Conservation (phyloP, 495 filamentous ascomycete genomes). For the Tuber borchii region DNA sequence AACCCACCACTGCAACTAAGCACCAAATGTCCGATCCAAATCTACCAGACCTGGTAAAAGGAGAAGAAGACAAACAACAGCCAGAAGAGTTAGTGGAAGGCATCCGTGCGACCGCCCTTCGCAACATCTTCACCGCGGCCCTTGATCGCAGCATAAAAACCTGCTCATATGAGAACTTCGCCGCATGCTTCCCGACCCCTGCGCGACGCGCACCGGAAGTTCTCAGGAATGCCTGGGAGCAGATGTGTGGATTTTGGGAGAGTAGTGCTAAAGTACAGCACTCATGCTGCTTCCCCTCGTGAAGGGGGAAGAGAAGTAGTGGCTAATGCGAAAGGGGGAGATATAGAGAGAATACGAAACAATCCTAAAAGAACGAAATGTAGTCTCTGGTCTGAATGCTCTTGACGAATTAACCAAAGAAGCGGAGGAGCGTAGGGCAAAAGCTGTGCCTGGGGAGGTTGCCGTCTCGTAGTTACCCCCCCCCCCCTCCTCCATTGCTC, state of each 20-base stretch:
- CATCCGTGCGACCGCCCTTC: slow-evolving; percentile 20
- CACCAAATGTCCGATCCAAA: not conserved
- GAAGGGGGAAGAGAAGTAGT: not conserved
- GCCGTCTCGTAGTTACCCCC: slow-evolving; percentile 27
- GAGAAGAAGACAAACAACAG: not conserved
- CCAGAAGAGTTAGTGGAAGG: slow-evolving; percentile 15
- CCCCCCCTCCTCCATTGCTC: not conserved
- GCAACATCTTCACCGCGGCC: slow-evolving; percentile 26
- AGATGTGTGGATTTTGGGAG: slow-evolving; percentile 62
- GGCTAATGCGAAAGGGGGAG: slow-evolving; percentile 13
- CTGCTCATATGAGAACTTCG: slow-evolving; percentile 71
- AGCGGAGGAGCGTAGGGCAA: slow-evolving; percentile 45
- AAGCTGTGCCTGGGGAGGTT: slow-evolving; percentile 19
- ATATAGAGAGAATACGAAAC: slow-evolving; percentile 64
- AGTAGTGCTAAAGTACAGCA: slow-evolving; percentile 50
- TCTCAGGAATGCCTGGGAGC: slow-evolving; percentile 60
- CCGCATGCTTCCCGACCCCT: slow-evolving; percentile 80
- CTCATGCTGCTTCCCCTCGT: not conserved
- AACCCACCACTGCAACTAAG: not conserved
- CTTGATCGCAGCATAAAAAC: slow-evolving; percentile 43
- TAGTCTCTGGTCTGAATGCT: slow-evolving; percentile 70
- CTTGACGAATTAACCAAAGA: slow-evolving; percentile 69
- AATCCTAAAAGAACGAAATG: slow-evolving; percentile 63
- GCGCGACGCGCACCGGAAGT: slow-evolving; percentile 62
- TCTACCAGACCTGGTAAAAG: not conserved